Percentiles rank a stretch among this genome's conserved stretches.
Conservation (phyloP, 2,329 filamentous ascomycete genomes). For the Neonectria faginata region DNA sequence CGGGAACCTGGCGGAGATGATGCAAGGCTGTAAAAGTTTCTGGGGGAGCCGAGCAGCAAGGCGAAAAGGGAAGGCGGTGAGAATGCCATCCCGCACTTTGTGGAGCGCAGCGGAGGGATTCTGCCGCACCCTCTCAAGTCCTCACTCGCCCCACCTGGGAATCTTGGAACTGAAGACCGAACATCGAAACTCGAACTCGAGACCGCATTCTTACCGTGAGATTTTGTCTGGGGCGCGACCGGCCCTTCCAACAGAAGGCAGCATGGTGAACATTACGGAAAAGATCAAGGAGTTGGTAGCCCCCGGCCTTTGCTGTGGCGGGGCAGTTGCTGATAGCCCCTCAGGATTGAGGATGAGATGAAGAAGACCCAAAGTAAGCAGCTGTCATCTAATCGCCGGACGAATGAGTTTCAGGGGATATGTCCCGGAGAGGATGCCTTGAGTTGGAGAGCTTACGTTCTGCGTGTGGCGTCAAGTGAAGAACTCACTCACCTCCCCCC, state of each 20-base stretch:
- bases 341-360: conserved; percentile 99
- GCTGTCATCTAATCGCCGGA: neutral
- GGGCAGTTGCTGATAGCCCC: conserved; percentile 39
- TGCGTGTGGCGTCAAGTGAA: neutral
- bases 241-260: conserved; percentile 50
- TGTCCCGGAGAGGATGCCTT: neutral
- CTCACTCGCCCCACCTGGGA: conserved; percentile 46
- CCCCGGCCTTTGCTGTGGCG: conserved; percentile 5
- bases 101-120: conserved; percentile 37
- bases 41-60: conserved; percentile 28
- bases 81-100: conserved; percentile 21
- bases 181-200: conserved; percentile 28
- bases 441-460: neutral
- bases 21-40: conserved; percentile 46
- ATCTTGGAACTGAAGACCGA: conserved; percentile 36
- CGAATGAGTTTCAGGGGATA: neutral
- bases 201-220: conserved; percentile 18
- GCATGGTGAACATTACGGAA: conserved; percentile 99
- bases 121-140: conserved; percentile 45
- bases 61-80: conserved; percentile 48
- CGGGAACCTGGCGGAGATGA: conserved; percentile 35
- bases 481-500: neutral
- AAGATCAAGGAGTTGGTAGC: conserved; percentile 95
- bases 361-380: conserved; percentile 92
- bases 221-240: conserved; percentile 36